Conservation (phyloP, 2,329 filamentous ascomycete genomes). For the Pseudogymnoascus sp. region DNA sequence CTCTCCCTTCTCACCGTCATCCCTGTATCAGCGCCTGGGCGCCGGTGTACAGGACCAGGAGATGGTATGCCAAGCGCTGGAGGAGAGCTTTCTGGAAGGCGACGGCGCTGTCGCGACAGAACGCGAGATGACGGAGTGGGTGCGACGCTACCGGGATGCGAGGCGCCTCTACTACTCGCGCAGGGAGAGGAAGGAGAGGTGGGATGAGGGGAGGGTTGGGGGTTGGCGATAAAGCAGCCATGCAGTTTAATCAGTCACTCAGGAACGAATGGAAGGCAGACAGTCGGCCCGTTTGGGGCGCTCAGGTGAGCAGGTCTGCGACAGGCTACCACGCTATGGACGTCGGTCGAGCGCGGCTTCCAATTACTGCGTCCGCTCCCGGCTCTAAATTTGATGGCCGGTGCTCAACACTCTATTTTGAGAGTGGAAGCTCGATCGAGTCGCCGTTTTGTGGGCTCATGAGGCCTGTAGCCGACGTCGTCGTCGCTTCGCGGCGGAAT, state of each 20-base stretch:
- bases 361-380: neutral
- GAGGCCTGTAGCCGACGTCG: neutral
- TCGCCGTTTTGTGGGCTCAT: neutral
- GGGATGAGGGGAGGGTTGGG: constrained; percentile 92
- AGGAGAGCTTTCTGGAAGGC: constrained; percentile 75
- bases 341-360: neutral
- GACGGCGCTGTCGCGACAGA: constrained; percentile 55
- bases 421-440: neutral
- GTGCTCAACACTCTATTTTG: neutral
- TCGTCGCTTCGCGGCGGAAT: neutral
- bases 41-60: constrained; percentile 78
- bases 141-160: constrained; percentile 70
- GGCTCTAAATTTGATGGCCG: neutral
- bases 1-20: constrained; percentile 75
- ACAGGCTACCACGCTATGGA: neutral
- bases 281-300: constrained; percentile 3
- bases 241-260: neutral
- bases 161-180: constrained; percentile 71
- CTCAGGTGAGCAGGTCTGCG: neutral
- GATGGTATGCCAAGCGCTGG: constrained; percentile 67
- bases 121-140: constrained; percentile 78
- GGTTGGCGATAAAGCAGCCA: constrained; percentile 65
- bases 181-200: constrained; percentile 80
- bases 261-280: neutral
- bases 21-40: constrained; percentile 72